Evolutionary conservation across 306 rosid species (phyloP).

Genomic region (Medicago ruthenica): DNA sequence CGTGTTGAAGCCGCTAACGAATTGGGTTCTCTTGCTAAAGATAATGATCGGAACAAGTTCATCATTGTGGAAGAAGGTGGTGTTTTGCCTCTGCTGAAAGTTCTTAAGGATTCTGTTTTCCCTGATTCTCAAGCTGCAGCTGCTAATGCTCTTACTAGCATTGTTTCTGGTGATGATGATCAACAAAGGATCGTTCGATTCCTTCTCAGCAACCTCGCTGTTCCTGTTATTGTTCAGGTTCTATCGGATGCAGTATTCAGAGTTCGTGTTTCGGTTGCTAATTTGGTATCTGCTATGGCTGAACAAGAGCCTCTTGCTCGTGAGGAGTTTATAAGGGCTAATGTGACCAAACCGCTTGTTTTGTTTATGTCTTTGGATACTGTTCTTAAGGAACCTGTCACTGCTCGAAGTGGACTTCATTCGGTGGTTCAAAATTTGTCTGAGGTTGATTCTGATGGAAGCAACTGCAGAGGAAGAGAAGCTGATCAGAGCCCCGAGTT

Average conservation of each 20-base stretch:
- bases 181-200: slow-evolving; percentile 52
- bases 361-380: slow-evolving; percentile 67
- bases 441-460: slow-evolving; percentile 55
- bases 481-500: slow-evolving; percentile 57
- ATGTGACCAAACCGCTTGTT: slow-evolving; percentile 76
- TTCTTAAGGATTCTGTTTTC: slow-evolving; percentile 63
- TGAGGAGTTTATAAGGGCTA: slow-evolving; percentile 80
- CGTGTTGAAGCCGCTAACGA: slow-evolving; percentile 71
- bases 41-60: slow-evolving; percentile 67
- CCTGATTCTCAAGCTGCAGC: slow-evolving; percentile 81
- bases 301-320: slow-evolving; percentile 54
- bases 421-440: slow-evolving; percentile 61
- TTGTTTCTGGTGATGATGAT: slow-evolving; percentile 49
- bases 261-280: slow-evolving; percentile 71
- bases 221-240: slow-evolving; percentile 69
- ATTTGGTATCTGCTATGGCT: slow-evolving; percentile 73
- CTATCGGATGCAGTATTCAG: slow-evolving; percentile 59
- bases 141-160: slow-evolving; percentile 60
- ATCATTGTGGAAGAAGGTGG: slow-evolving; percentile 85
- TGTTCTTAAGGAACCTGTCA: slow-evolving; percentile 61
- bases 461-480: slow-evolving; percentile 57
- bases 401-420: slow-evolving; percentile 59
- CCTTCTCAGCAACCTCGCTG: slow-evolving; percentile 51
- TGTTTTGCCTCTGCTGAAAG: slow-evolving; percentile 68
- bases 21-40: slow-evolving; percentile 59